phyloP scores from a whole-genome alignment of 768 basidiomycete species.

The Leucosporidium yakuticum region DNA sequence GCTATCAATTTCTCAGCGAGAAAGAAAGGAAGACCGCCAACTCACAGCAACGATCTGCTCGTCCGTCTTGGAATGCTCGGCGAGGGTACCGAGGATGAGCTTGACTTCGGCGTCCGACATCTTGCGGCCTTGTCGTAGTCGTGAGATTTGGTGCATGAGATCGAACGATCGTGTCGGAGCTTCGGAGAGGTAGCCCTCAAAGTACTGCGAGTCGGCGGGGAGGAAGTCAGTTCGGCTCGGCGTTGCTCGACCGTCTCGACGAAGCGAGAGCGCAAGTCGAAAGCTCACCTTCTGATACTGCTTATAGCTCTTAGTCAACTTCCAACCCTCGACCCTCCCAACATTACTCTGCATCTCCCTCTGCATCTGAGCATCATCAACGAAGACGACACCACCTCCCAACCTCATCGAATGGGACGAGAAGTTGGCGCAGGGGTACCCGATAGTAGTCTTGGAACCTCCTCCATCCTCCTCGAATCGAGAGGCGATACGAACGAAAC shows the following conservation, averaged over 20 bases:
- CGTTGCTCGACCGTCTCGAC: too few relatives aligned
- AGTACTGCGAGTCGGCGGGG: constrained; percentile 53
- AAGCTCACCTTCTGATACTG: constrained; percentile 62
- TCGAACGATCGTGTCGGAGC: constrained; percentile 74
- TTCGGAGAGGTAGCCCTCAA: constrained; percentile 52
- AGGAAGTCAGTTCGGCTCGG: constrained; percentile 22
- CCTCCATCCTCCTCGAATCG: constrained; percentile 78
- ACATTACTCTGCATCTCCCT: constrained; percentile 71
- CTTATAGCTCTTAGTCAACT: constrained; percentile 71
- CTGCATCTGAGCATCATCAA: constrained; percentile 58
- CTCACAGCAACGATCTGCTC: constrained; percentile 83
- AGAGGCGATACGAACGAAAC: constrained; percentile 83
- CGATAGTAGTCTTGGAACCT: constrained; percentile 64
- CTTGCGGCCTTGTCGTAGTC: constrained; percentile 66
- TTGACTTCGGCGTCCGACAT: constrained; percentile 68
- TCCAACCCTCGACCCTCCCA: constrained; percentile 88
- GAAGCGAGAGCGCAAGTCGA: constrained; percentile 1
- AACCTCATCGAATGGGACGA: constrained; percentile 43
- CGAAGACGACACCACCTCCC: constrained; percentile 75
- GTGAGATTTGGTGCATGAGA: constrained; percentile 73
- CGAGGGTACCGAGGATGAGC: constrained; percentile 66
- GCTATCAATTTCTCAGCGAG: background rate
- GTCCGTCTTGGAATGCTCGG: constrained; percentile 66
- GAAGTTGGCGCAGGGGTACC: constrained; percentile 57
- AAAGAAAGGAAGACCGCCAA: constrained; percentile 2